Evolutionary conservation across 805 yeast species (phyloP), one percentile per base, ranked within the genome.

Genomic region (Kregervanrija fluxuum): DNA sequence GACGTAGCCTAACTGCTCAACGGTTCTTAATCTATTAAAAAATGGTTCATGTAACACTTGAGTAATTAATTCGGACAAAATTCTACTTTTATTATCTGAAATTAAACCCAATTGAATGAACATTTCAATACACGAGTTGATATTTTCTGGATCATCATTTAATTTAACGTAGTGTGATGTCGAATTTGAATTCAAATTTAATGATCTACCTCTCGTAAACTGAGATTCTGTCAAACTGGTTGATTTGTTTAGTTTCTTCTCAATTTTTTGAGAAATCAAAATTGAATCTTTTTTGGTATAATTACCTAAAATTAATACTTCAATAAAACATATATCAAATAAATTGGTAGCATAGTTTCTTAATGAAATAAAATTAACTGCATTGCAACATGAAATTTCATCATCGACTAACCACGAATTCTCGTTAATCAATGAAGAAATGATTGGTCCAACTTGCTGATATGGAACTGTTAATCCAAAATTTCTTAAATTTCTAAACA

Each of bases 1-100:
- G 50, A 91, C 89, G 57, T 91, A 91, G 2, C 99, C 99, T 31
- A 91, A 72, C 63, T 93, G 98, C 66, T 91, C 98, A 55, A 87
- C 83, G 6, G 99, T 91, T 64, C 99, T 77, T 46, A 91, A 72
- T 50, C 85, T 85, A 57, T 87, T 82, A 65, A 91, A 93, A 46
- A 91, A 85, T 4, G 96, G 97, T 60, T 91, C 97, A 52, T 76
- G 79, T 41, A 84, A 68, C 50, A 89, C 74, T 49, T 85, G 91
- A 0, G 84, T 76, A 39, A 87, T 64, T 42, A 91, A 65, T 41
- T 82, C 87, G 11, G 84, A 71, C 44, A 75, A 57, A 0, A 80
- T 74, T 38, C 79, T 66, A 30, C 59, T 54, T 6, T 62, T 53
- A 38, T 61, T 64, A 63, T 84, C 69, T 48, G 69, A 54, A 45